Evolutionary conservation across 495 filamentous ascomycete genomes (phyloP), one percentile per base, ranked within the genome.

Genomic region (Hypoxylon lenormandii): DNA sequence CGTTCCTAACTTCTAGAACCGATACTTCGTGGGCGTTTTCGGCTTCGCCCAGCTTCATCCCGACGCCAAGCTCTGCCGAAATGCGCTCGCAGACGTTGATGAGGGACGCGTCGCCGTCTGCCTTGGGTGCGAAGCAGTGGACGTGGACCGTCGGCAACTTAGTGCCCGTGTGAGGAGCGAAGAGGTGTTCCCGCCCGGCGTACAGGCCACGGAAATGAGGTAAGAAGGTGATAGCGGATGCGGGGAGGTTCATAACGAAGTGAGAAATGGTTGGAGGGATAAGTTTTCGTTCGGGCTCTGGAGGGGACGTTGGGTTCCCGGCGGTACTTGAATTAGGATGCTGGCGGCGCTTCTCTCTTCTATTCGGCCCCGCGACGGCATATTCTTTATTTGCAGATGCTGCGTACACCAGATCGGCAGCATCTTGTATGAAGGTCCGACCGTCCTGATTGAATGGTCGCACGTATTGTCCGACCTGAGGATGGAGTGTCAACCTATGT

Each of bases 231-330:
- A 93, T 87, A 0, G 95, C 95, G 2, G 85, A 88, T 4, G 93
- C 96, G 7, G 95, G 95, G 3, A 98, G 91, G 78, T 98, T 98
- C 90, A 98, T 96, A 54, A 98, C 89, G 75, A 92, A 98, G 81
- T 98, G 95, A 23, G 86, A 83, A 76, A 98, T 92, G 21, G 89
- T 86, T 0, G 87, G 85, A 2, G 90, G 91, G 26, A 86, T 77
- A 26, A 84, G 81, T 52, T 85, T 77, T 48, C 80, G 79, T 19
- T 76, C 79, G 12, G 80, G 81, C 12, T 79, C 72, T 5, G 74
- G 77, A 13, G 12, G 54, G 10, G 47, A 37, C 10, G 64, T 50
- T 5, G 77, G 74, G 18, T 75, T 76, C 57, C 73, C 51, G 10
- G 30, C 64, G 15, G 36, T 66, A 36, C 11, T 70, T 64, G 76